Percentiles rank a stretch among this genome's conserved stretches.
phyloP scores from a whole-genome alignment of 192 early-diverging fungal species.

The Coemansia sp. region DNA sequence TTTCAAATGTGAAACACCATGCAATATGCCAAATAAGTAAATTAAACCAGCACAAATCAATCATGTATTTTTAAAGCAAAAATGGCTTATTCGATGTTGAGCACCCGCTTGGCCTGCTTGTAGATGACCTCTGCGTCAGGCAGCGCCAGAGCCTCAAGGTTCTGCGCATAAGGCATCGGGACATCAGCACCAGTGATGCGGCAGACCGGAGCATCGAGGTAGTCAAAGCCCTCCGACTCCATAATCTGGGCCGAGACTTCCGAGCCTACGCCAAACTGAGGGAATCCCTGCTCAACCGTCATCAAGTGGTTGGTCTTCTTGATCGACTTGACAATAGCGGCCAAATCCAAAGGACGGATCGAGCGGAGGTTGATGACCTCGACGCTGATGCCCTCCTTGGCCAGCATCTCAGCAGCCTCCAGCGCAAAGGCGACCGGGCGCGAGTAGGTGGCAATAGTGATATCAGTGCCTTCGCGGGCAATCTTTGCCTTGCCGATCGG shows the following conservation, averaged over 20 bases:
- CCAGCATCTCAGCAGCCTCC: slow-evolving; percentile 84
- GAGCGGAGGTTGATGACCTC: slow-evolving; percentile 98
- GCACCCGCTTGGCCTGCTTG: slow-evolving; percentile 71
- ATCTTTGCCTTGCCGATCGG: slow-evolving; percentile 97
- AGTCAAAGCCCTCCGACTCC: slow-evolving; percentile 95
- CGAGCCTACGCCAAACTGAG: slow-evolving; percentile 88
- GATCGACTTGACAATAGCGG: slow-evolving; percentile 85
- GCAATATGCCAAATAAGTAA: neutral
- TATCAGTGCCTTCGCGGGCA: slow-evolving; percentile 75
- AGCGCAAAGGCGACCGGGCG: slow-evolving; percentile 80
- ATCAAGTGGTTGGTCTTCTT: slow-evolving; percentile 98
- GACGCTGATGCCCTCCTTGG: slow-evolving; percentile 75
- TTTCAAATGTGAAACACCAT: neutral
- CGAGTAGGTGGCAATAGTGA: slow-evolving; percentile 95
- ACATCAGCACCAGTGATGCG: slow-evolving; percentile 96
- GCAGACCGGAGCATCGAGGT: slow-evolving; percentile 91
- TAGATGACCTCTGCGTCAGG: slow-evolving; percentile 82
- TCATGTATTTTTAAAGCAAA: neutral
- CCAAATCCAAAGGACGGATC: slow-evolving; percentile 93
- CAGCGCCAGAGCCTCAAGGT: slow-evolving; percentile 87
- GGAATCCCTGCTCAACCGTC: slow-evolving; percentile 95
- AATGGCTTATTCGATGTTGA: slow-evolving; percentile 42
- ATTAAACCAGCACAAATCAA: neutral
- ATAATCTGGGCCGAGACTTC: slow-evolving; percentile 96
- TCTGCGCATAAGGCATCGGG: slow-evolving; percentile 94